These are phyloP conservation scores for Acer yangbiense DNA, from an alignment of 345 rosid species.

Conservation along the genomic window DNA sequence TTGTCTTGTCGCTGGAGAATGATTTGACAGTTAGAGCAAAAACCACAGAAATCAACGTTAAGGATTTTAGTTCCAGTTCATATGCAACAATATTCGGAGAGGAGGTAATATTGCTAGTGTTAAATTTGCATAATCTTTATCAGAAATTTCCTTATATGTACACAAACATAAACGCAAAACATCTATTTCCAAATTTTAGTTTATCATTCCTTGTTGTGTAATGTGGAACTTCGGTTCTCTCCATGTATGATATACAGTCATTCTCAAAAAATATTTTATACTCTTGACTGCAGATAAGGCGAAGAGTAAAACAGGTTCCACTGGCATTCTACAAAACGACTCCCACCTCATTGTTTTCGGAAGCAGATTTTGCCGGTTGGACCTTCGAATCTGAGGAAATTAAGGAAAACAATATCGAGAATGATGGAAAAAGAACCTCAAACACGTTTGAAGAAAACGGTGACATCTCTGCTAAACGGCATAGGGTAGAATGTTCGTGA, in stretches of 20 bases:
- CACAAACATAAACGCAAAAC: background rate
- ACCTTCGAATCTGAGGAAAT: slow-evolving; percentile 45
- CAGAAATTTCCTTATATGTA: background rate
- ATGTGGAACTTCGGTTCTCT: background rate
- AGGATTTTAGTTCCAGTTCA: slow-evolving; percentile 88
- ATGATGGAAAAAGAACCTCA: background rate
- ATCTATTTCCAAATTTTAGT: background rate
- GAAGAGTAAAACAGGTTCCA: slow-evolving; percentile 93
- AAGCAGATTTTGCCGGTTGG: slow-evolving; percentile 83
- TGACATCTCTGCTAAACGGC: slow-evolving; percentile 35
- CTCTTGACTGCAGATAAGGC: slow-evolving; percentile 47
- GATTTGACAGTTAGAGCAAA: slow-evolving; percentile 86
- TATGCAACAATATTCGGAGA: slow-evolving; percentile 86
- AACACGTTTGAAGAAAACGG: slow-evolving; percentile 18
- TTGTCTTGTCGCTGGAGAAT: slow-evolving; percentile 77
- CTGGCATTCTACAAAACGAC: slow-evolving; percentile 68
- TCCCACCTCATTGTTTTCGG: slow-evolving; percentile 69
- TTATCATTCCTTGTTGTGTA: background rate
- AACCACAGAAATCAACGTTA: slow-evolving; percentile 65
- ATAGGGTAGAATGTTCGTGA: slow-evolving; percentile 38
- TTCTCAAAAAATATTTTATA: background rate
- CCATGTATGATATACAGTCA: too few relatives aligned
- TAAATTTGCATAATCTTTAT: background rate
- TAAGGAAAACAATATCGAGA: slow-evolving; percentile 7
- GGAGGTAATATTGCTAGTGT: slow-evolving; percentile 57